Conservation (phyloP, 108 stramenopile species). For the Nitzschia putrida region DNA sequence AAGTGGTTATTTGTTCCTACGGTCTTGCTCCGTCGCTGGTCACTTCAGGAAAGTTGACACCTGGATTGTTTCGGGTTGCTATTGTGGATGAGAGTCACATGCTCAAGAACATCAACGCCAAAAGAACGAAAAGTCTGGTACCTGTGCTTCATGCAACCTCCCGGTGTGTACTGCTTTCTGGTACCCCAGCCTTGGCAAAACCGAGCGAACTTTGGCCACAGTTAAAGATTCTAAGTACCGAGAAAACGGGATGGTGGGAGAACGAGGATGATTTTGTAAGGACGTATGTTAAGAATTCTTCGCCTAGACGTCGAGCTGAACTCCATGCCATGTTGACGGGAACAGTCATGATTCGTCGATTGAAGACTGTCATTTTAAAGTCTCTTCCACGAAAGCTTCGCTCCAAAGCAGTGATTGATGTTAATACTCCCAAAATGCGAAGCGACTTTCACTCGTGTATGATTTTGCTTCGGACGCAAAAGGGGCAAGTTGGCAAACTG, state of each 20-base stretch:
- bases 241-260: conserved; percentile 62
- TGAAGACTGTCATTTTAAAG: conserved; percentile 92
- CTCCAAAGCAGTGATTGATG: conserved; percentile 62
- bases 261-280: conserved; percentile 69
- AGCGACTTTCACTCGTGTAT: conserved; percentile 56
- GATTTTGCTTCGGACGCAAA: conserved; percentile 60
- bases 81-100: conserved; percentile 97
- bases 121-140: conserved; percentile 76
- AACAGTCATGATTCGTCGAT: conserved; percentile 93
- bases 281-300: conserved; percentile 77
- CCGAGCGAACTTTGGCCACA: conserved; percentile 96
- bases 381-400: conserved; percentile 85
- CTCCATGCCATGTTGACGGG: conserved; percentile 90
- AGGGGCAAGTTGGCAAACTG: conserved; percentile 69
- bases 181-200: conserved; percentile 94
- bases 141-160: conserved; percentile 79
- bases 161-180: conserved; percentile 87
- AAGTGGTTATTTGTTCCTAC: conserved; percentile 83
- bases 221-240: conserved; percentile 76
- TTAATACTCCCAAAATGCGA: conserved; percentile 43
- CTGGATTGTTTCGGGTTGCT: conserved; percentile 79
- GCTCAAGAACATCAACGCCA: conserved; percentile 85
- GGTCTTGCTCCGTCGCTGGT: conserved; percentile 73
- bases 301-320: conserved; percentile 61
- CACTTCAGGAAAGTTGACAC: conserved; percentile 41